Percentiles rank a stretch among this genome's conserved stretches.
Conservation (phyloP, 2,329 filamentous ascomycete genomes). For the Trichoderma hamatum region DNA sequence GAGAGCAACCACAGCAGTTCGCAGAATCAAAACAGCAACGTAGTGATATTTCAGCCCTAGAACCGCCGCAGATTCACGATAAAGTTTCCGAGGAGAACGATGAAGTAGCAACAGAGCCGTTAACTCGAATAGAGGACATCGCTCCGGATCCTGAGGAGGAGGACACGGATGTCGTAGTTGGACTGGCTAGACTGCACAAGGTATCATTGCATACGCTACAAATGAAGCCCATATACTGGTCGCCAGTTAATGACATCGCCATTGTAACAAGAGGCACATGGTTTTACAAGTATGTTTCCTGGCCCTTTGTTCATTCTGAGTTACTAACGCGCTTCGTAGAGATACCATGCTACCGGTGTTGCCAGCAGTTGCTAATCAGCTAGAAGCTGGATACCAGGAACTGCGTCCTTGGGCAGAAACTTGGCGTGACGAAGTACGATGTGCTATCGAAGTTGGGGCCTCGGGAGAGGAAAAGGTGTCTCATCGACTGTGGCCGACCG, state of each 20-base stretch:
- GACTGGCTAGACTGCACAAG: conserved; percentile 85
- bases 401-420: conserved; percentile 87
- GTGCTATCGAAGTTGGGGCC: conserved; percentile 86
- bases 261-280: conserved; percentile 85
- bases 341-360: conserved; percentile 93
- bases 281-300: conserved; percentile 74
- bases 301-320: not conserved
- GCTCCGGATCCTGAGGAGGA: conserved; percentile 32
- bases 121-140: conserved; percentile 19
- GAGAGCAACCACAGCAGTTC: conserved; percentile 34
- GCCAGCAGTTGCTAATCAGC: conserved; percentile 81
- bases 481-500: conserved; percentile 77
- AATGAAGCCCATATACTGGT: conserved; percentile 99
- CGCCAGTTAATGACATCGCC: conserved; percentile 85
- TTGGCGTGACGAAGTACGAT: conserved; percentile 88
- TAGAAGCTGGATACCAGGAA: conserved; percentile 88
- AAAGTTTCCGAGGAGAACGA: not conserved
- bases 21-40: conserved; percentile 20
- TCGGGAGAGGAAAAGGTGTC: conserved; percentile 89
- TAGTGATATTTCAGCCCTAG: not conserved
- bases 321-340: conserved; percentile 38
- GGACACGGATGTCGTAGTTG: conserved; percentile 72
- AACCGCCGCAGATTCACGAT: not conserved
- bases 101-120: conserved; percentile 25
- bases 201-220: conserved; percentile 79